Percentiles rank a stretch among this genome's conserved stretches.
These are phyloP conservation scores for Fusarium sp. DNA, from an alignment of 2,329 filamentous ascomycete genomes.

Conservation along the genomic window DNA sequence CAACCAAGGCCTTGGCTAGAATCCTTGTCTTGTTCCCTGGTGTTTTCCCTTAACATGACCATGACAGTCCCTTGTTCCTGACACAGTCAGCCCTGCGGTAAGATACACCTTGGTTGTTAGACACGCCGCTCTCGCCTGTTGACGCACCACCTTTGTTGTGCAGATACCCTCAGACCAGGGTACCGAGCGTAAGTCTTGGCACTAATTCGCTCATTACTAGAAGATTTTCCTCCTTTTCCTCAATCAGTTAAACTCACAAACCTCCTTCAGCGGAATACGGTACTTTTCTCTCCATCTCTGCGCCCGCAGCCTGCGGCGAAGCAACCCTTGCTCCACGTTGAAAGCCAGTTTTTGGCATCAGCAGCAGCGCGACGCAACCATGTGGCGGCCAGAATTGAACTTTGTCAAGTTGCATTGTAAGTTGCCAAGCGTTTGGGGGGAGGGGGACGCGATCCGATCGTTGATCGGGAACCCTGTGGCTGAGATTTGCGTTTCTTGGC, in stretches of 20 bases:
- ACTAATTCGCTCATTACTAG: slow-evolving; percentile 37
- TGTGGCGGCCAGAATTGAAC: slow-evolving; percentile 42
- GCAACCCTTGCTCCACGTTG: neutral
- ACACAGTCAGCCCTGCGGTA: neutral
- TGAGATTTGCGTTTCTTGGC: slow-evolving; percentile 7
- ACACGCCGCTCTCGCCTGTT: slow-evolving; percentile 15
- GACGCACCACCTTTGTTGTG: slow-evolving; percentile 18
- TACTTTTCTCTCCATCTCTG: slow-evolving; percentile 2
- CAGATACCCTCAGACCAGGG: slow-evolving; percentile 25
- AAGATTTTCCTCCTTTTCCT: slow-evolving; percentile 4
- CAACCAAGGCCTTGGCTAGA: slow-evolving; percentile 8
- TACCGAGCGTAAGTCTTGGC: slow-evolving; percentile 11
- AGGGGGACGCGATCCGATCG: neutral
- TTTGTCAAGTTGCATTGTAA: slow-evolving; percentile 45
- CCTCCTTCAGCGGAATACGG: slow-evolving; percentile 22
- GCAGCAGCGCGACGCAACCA: slow-evolving; percentile 8
- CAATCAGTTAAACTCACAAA: slow-evolving; percentile 19
- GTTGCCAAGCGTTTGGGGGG: neutral
- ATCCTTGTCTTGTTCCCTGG: neutral
- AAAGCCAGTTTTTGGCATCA: neutral
- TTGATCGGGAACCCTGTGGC: slow-evolving; percentile 1
- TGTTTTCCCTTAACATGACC: slow-evolving; percentile 25
- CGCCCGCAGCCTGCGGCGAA: slow-evolving; percentile 5
- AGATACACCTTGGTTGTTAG: slow-evolving; percentile 22
- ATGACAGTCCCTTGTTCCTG: slow-evolving; percentile 17